phyloP scores from a whole-genome alignment of 2,329 filamentous ascomycete species.

The Cladophialophora immunda region DNA sequence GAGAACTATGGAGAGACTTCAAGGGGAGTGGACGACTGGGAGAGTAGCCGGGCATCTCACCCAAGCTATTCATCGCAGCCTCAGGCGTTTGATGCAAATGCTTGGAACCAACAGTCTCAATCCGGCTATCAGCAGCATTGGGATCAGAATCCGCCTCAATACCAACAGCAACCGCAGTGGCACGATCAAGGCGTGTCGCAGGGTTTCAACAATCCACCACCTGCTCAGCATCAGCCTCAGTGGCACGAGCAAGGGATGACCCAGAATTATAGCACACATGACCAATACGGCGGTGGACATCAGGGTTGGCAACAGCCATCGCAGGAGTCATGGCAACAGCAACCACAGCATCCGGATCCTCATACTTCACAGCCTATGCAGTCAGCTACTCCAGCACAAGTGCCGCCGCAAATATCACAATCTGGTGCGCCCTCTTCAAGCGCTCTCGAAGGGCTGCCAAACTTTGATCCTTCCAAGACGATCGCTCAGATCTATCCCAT shows the following conservation, averaged over 20 bases:
- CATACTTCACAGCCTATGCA: slow-evolving; percentile 21
- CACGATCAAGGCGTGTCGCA: slow-evolving; percentile 26
- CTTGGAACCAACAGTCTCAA: slow-evolving; percentile 27
- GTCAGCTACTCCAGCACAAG: slow-evolving; percentile 6
- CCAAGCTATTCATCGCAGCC: slow-evolving; percentile 52
- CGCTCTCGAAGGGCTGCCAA: slow-evolving; percentile 76
- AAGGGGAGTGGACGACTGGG: slow-evolving; percentile 47
- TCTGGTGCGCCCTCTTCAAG: slow-evolving; percentile 49
- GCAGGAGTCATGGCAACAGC: slow-evolving; percentile 7
- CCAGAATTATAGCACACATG: slow-evolving; percentile 17
- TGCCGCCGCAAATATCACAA: slow-evolving; percentile 20
- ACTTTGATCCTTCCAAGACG: slow-evolving; percentile 80
- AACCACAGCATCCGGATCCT: slow-evolving; percentile 14
- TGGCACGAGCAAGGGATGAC: slow-evolving; percentile 29
- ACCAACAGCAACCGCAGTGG: slow-evolving; percentile 29
- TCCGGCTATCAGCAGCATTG: slow-evolving; percentile 30
- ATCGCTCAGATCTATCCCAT: slow-evolving; percentile 91
- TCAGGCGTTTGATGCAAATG: slow-evolving; percentile 28
- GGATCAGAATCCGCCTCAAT: slow-evolving; percentile 26
- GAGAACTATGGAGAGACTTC: slow-evolving; percentile 38
- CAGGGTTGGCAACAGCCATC: slow-evolving; percentile 26
- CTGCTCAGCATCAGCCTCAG: slow-evolving; percentile 19
- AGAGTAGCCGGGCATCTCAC: slow-evolving; percentile 29
- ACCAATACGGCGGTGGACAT: slow-evolving; percentile 23
- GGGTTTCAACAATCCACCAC: slow-evolving; percentile 26